phyloP scores from a whole-genome alignment of 2,329 filamentous ascomycete species.

The Podosphaera aphanis region DNA sequence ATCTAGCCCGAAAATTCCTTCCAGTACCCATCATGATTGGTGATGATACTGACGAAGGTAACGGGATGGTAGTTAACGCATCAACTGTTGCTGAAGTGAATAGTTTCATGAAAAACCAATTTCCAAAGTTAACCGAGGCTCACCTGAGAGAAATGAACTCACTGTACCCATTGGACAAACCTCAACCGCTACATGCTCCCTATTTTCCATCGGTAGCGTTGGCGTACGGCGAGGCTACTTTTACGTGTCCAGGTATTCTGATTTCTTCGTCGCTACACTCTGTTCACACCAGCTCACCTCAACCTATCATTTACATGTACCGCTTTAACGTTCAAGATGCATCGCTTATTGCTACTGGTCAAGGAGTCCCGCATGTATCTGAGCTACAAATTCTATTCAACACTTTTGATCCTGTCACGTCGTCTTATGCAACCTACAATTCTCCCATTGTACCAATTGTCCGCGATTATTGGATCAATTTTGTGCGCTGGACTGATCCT shows the following conservation, averaged over 20 bases:
- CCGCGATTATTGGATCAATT: constrained; percentile 10
- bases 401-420: constrained; percentile 10
- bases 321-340: constrained; percentile 27
- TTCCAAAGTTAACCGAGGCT: neutral
- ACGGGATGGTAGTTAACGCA: neutral
- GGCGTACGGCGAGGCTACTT: constrained; percentile 1
- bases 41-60: constrained; percentile 2
- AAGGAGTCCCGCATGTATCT: constrained; percentile 30
- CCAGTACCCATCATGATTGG: constrained; percentile 3
- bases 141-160: constrained; percentile 9
- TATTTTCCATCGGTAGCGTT: constrained; percentile 20
- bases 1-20: neutral
- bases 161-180: constrained; percentile 17
- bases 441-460: constrained; percentile 4
- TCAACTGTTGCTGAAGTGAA: neutral
- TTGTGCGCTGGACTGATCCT: constrained; percentile 8
- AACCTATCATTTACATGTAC: neutral
- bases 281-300: neutral
- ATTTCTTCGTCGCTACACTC: neutral
- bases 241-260: constrained; percentile 1
- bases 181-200: constrained; percentile 30
- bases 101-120: constrained; percentile 1
- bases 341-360: constrained; percentile 32
- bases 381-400: constrained; percentile 19
- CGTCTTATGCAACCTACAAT: constrained; percentile 4